These are phyloP conservation scores for Alternaria triticina DNA, from an alignment of 2,329 filamentous ascomycete species.

Conservation along the genomic window DNA sequence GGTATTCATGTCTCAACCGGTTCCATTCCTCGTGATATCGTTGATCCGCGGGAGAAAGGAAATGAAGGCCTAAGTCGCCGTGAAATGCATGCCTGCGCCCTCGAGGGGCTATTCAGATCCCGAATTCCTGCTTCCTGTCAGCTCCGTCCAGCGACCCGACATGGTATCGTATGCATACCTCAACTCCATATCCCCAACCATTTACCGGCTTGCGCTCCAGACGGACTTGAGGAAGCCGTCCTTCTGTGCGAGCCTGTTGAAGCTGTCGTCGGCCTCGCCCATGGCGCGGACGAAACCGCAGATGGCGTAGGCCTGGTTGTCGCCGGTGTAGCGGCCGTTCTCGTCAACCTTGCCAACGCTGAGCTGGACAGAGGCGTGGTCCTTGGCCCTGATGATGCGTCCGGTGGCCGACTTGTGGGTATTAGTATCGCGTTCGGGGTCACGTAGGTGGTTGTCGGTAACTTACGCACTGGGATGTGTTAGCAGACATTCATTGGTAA, in stretches of 20 bases:
- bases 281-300: conserved; percentile 97
- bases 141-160: background rate
- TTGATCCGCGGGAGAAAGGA: conserved; percentile 35
- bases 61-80: conserved; percentile 36
- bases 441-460: conserved; percentile 4
- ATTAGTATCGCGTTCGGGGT: conserved; percentile 28
- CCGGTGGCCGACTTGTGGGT: conserved; percentile 50
- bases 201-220: conserved; percentile 76
- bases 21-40: conserved; percentile 44
- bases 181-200: conserved; percentile 40
- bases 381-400: conserved; percentile 99
- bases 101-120: conserved; percentile 34
- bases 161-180: conserved; percentile 23
- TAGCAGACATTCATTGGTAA: background rate
- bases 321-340: conserved; percentile 95
- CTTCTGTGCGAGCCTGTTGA: conserved; percentile 94
- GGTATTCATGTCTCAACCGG: conserved; percentile 36
- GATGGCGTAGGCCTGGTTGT: conserved; percentile 97
- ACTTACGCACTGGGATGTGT: conserved; percentile 48
- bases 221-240: conserved; percentile 97
- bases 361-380: conserved; percentile 98
- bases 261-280: conserved; percentile 95
- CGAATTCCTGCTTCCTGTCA: conserved; percentile 37
- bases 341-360: conserved; percentile 98
- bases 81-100: conserved; percentile 37